Evolutionary conservation across 371 early-diverging fungal species (phyloP).

Genomic region (Agmasoma carcini): DNA sequence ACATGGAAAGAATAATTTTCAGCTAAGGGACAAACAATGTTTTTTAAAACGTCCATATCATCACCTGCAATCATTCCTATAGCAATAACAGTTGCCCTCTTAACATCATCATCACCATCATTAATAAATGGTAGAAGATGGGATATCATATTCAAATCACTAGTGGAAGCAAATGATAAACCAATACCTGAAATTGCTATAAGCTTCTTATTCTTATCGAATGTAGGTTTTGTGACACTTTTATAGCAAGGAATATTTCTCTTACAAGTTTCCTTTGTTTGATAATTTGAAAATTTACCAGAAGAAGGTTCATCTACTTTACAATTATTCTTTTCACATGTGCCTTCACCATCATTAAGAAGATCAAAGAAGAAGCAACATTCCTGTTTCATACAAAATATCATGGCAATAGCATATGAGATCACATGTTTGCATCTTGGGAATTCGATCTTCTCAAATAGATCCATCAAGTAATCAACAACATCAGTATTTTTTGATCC

Average conservation of each 20-base stretch:
- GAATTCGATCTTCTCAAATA: constrained; percentile 76
- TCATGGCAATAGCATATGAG: constrained; percentile 59
- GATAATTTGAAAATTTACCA: too few relatives aligned
- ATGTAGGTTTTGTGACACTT: too few relatives aligned
- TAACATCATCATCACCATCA: constrained; percentile 91
- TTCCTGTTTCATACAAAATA: constrained; percentile 2
- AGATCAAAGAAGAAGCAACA: background rate
- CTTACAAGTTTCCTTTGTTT: too few relatives aligned
- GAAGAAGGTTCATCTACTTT: constrained; percentile 75
- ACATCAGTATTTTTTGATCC: constrained; percentile 68
- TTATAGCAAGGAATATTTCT: too few relatives aligned
- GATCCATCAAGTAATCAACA: constrained; percentile 75
- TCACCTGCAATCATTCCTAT: constrained; percentile 81
- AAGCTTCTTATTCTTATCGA: too few relatives aligned
- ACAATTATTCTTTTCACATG: constrained; percentile 10
- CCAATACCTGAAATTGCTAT: constrained; percentile 84
- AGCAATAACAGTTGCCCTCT: constrained; percentile 83
- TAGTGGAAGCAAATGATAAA: constrained; percentile 87
- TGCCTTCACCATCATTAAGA: background rate
- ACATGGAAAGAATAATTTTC: constrained; percentile 94
- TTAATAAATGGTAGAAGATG: constrained; percentile 84
- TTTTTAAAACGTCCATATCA: constrained; percentile 73
- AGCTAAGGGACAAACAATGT: constrained; percentile 79
- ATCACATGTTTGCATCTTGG: constrained; percentile 69
- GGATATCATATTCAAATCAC: constrained; percentile 66